A percentile compares a stretch with the other conserved stretches of the same genome.
Evolutionary conservation across 139 green algal species (phyloP).

Genomic region (Micractinium conductrix): DNA sequence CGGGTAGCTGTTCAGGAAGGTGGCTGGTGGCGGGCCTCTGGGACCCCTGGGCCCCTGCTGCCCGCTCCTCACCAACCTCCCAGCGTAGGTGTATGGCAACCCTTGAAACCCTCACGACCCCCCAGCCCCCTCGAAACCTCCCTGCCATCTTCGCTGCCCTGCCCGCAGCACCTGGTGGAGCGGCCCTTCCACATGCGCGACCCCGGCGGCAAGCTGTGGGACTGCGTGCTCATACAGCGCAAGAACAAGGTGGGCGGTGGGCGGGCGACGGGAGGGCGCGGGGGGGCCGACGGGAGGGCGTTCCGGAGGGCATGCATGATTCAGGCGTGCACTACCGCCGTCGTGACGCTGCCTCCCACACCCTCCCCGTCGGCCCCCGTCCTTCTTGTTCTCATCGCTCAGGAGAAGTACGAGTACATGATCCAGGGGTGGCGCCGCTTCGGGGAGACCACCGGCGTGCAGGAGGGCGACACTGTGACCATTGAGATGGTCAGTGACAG

Average conservation of each 20-base stretch:
- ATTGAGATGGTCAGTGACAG: conserved; percentile 35
- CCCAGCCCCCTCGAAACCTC: not conserved
- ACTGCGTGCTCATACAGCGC: conserved; percentile 43
- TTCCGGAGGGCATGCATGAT: no score
- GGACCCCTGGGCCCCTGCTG: no score
- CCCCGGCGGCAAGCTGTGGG: conserved; percentile 28
- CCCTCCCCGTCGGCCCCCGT: no score
- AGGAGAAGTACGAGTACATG: conserved; percentile 60
- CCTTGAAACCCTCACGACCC: no score
- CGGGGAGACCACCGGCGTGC: conserved; percentile 26
- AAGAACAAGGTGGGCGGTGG: conserved; percentile 42
- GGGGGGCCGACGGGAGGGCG: no score
- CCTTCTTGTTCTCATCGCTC: not conserved
- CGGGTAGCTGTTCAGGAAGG: no score
- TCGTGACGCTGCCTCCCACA: not conserved
- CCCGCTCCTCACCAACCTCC: no score
- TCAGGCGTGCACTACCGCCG: not conserved
- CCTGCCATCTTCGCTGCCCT: not conserved
- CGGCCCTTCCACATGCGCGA: conserved; percentile 41
- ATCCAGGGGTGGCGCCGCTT: conserved; percentile 41
- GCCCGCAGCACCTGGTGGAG: conserved; percentile 47
- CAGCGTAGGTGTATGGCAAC: no score
- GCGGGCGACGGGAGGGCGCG: no score
- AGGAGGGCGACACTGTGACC: conserved; percentile 39
- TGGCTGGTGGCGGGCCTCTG: no score